phyloP scores from a whole-genome alignment of 768 basidiomycete genomes.

The Coprinopsis marcescibilis region DNA sequence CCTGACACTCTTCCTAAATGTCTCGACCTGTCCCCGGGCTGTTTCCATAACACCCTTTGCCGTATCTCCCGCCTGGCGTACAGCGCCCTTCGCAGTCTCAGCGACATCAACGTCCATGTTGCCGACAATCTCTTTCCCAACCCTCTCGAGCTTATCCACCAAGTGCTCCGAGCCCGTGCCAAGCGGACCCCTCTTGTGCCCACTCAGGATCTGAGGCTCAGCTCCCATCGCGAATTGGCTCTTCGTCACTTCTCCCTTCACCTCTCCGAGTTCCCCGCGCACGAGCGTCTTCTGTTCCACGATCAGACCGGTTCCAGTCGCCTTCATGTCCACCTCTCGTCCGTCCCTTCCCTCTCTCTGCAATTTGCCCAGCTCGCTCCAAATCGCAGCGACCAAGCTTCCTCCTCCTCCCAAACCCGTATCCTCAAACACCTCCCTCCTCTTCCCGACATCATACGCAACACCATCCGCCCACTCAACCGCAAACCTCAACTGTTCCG shows the following conservation, averaged over 20 bases:
- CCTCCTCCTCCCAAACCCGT: constrained; percentile 47
- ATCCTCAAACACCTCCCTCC: constrained; percentile 61
- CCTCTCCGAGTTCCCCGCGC: constrained; percentile 16
- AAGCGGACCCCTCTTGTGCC: constrained; percentile 62
- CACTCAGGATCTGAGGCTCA: constrained; percentile 66
- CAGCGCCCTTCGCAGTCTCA: constrained; percentile 19
- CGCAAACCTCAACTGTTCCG: constrained; percentile 44
- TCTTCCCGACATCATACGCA: constrained; percentile 51
- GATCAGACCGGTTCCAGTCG: constrained; percentile 62
- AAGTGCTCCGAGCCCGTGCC: constrained; percentile 45
- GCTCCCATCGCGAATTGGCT: constrained; percentile 58
- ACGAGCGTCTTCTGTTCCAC: constrained; percentile 38
- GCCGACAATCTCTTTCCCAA: constrained; percentile 21
- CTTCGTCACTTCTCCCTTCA: constrained; percentile 16
- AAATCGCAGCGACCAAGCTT: constrained; percentile 51
- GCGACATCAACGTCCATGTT: constrained; percentile 19
- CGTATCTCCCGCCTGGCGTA: constrained; percentile 17
- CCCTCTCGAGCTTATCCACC: constrained; percentile 28
- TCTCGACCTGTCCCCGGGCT: constrained; percentile 29
- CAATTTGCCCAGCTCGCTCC: constrained; percentile 66
- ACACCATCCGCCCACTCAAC: constrained; percentile 52
- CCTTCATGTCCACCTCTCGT: constrained; percentile 38
- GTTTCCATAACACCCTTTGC: constrained; percentile 25
- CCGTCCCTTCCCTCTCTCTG: constrained; percentile 27
- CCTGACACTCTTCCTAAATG: constrained; percentile 40